Conservation (phyloP, 495 filamentous ascomycete species). For the Penicillium salamii region DNA sequence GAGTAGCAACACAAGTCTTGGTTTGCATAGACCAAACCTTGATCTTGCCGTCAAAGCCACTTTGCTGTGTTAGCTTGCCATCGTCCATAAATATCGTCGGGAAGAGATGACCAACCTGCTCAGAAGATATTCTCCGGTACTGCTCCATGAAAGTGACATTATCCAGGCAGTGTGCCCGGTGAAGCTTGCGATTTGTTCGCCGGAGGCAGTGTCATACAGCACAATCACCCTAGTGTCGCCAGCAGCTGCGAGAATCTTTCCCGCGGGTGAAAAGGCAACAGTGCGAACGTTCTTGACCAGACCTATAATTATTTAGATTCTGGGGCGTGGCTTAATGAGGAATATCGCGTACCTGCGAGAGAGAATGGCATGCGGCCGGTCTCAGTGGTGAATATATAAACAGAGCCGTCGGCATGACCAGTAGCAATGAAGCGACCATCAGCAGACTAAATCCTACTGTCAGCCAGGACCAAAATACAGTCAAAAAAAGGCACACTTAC, state of each 20-base stretch:
- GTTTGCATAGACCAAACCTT: constrained; percentile 92
- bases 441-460: constrained; percentile 45
- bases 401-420: constrained; percentile 88
- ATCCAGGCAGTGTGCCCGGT: constrained; percentile 81
- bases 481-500: constrained; percentile 44
- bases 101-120: constrained; percentile 59
- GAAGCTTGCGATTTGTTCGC: constrained; percentile 87
- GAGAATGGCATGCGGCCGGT: constrained; percentile 83
- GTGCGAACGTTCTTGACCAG: constrained; percentile 79
- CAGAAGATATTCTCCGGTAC: constrained; percentile 89
- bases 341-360: constrained; percentile 62
- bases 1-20: constrained; percentile 83
- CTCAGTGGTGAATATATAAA: constrained; percentile 93
- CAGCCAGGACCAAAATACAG: not conserved
- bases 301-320: constrained; percentile 44
- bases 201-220: constrained; percentile 85
- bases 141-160: constrained; percentile 84
- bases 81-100: not conserved
- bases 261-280: constrained; percentile 82
- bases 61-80: constrained; percentile 24
- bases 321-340: constrained; percentile 3
- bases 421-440: constrained; percentile 86
- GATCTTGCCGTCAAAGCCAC: constrained; percentile 83
- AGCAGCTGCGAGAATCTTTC: constrained; percentile 83
- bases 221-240: constrained; percentile 87